Evolutionary conservation across 805 yeast genomes (phyloP).

Genomic region (Phaffomyces antillensis): DNA sequence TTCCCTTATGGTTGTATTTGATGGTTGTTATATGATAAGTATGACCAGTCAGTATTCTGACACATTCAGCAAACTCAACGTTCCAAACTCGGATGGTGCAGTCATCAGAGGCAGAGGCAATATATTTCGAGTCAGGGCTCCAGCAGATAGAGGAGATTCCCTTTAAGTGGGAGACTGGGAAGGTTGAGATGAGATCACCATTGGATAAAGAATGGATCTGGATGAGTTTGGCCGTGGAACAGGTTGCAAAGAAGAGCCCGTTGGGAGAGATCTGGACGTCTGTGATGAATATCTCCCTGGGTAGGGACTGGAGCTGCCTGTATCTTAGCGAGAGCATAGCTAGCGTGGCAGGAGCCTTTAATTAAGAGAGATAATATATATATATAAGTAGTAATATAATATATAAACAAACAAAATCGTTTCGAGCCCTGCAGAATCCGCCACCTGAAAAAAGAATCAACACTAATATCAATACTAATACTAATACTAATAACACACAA

Average conservation of each 20-base stretch:
- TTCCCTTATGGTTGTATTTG: constrained; percentile 66
- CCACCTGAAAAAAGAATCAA: too few relatives aligned
- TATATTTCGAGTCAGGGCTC: constrained; percentile 62
- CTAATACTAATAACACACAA: too few relatives aligned
- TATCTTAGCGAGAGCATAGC: not conserved
- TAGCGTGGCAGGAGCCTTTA: too few relatives aligned
- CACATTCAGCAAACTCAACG: constrained; percentile 40
- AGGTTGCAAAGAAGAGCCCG: constrained; percentile 49
- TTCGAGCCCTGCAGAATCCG: too few relatives aligned
- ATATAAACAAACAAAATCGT: too few relatives aligned
- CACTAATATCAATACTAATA: not conserved
- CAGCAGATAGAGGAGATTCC: constrained; percentile 75
- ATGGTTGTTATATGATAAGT: constrained; percentile 78
- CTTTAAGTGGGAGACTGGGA: constrained; percentile 47
- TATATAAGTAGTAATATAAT: too few relatives aligned
- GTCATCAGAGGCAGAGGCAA: constrained; percentile 88
- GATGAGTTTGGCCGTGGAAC: constrained; percentile 40
- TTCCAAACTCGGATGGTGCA: constrained; percentile 72
- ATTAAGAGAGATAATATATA: too few relatives aligned
- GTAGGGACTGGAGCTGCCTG: not conserved
- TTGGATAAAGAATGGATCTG: constrained; percentile 25
- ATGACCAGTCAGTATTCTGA: constrained; percentile 52
- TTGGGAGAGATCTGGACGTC: constrained; percentile 56
- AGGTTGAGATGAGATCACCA: constrained; percentile 28
- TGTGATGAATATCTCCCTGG: constrained; percentile 22